Base-by-base conservation (phyloP, 139 green algal genomes). In the Microglena sp. region DNA sequence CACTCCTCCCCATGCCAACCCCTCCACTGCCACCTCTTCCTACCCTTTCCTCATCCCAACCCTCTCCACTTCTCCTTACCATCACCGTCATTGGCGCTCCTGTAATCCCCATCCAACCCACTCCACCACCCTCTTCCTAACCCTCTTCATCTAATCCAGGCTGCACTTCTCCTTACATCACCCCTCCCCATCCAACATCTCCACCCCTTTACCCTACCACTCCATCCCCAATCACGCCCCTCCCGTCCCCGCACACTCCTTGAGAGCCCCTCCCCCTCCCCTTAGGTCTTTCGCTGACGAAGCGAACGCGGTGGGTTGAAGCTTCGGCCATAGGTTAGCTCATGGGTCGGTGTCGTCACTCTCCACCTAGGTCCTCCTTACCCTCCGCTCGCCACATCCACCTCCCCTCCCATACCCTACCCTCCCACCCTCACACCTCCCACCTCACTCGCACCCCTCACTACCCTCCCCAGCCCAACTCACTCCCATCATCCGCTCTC, bases 41-140 rank as follows among this genome's bases (percentile, higher is more conserved):
- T n/a, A 87, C 86, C 73, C 61, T 87, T 2, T 87, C 78, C 62
- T 53, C 86, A 0, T 83, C 87, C 67, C 70, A 85, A 62, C 62
- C 73, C 21, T 36, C 40, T 15, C 40, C 18, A 50, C 11, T n/a
- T 15, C 11, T 50, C 40, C 40, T 50, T n/a, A 11, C 40, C 40
- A 11, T 15, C 40, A 11, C 40, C 40, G 18, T n/a, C 11, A 50
- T n/a, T 50, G 11, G 18, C 18, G 40, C 18, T 50, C 40, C 40
- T 28, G n/a, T n/a, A n/a, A n/a, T n/a, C n/a, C n/a, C n/a, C n/a
- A n/a, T n/a, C n/a, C n/a, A n/a, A n/a, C n/a, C n/a, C n/a, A n/a
- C n/a, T n/a, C n/a, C n/a, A n/a, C n/a, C n/a, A n/a, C n/a, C n/a
- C n/a, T n/a, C n/a, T n/a, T n/a, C n/a, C n/a, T n/a, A n/a, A n/a